phyloP scores from a whole-genome alignment of 1,139 yeast species.

The Candida frijolesensis region DNA sequence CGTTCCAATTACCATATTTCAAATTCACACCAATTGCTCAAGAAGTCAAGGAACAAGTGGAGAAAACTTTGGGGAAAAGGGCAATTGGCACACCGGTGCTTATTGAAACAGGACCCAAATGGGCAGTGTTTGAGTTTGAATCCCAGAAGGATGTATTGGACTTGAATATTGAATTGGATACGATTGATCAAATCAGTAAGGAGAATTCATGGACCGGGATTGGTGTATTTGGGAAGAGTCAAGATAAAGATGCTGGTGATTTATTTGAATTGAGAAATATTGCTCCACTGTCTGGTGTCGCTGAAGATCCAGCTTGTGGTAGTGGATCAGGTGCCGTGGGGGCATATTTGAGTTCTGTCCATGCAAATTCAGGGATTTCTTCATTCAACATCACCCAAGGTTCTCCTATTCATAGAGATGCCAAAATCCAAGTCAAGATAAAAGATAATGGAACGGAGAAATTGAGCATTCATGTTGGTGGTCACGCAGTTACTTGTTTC shows the following conservation, averaged over 20 bases:
- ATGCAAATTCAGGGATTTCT: constrained; percentile 4
- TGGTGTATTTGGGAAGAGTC: constrained; percentile 34
- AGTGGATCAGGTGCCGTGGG: constrained; percentile 47
- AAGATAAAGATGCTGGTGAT: constrained; percentile 5
- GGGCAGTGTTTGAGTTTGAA: constrained; percentile 37
- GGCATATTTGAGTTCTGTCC: constrained; percentile 21
- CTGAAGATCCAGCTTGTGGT: constrained; percentile 58
- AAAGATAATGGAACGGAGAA: constrained; percentile 17
- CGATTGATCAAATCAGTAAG: constrained; percentile 20
- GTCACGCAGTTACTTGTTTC: constrained; percentile 33
- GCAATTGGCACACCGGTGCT: constrained; percentile 21
- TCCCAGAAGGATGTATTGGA: constrained; percentile 30
- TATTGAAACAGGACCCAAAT: constrained; percentile 19
- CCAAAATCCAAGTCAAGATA: constrained; percentile 24
- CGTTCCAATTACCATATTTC: constrained; percentile 28
- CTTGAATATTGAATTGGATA: constrained; percentile 28
- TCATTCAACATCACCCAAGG: constrained; percentile 33
- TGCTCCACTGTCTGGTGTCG: constrained; percentile 34
- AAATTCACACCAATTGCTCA: constrained; percentile 22
- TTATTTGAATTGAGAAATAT: constrained; percentile 40
- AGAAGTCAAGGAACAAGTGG: constrained; percentile 20
- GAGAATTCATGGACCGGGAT: constrained; percentile 32
- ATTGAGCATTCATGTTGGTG: constrained; percentile 25
- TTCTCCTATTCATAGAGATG: constrained; percentile 34
- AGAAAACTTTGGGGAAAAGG: constrained; percentile 20